These are phyloP conservation scores for Magnusiomyces fungicola DNA, from an alignment of 1,139 yeast species.

Conservation along the genomic window DNA sequence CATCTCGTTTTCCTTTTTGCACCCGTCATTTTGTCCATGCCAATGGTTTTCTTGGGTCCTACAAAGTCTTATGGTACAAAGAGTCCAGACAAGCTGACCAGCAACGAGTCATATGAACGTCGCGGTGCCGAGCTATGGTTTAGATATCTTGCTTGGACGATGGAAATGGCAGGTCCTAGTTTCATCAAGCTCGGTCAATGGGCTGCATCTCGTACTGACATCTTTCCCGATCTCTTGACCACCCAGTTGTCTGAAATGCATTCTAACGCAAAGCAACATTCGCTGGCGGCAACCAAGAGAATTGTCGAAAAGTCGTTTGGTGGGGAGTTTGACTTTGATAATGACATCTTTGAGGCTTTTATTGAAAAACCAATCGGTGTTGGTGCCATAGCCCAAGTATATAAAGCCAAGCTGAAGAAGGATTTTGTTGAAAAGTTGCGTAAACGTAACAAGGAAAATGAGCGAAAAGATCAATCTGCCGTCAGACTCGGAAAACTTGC, in stretches of 20 bases:
- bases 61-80: conserved; percentile 25
- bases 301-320: conserved; percentile 57
- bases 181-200: conserved; percentile 95
- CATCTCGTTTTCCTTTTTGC: conserved; percentile 60
- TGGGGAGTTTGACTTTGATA: conserved; percentile 41
- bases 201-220: conserved; percentile 99
- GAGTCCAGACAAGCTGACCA: neutral
- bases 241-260: conserved; percentile 70
- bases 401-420: conserved; percentile 52
- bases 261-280: conserved; percentile 74
- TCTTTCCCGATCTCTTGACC: conserved; percentile 75
- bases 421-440: neutral
- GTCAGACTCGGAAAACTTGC: conserved; percentile 12
- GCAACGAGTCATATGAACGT: conserved; percentile 34
- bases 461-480: conserved; percentile 2
- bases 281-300: conserved; percentile 50
- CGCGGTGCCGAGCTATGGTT: conserved; percentile 72
- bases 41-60: conserved; percentile 58
- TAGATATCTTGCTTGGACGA: conserved; percentile 51
- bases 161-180: conserved; percentile 89
- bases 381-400: conserved; percentile 97
- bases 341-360: conserved; percentile 78
- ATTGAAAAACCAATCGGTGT: conserved; percentile 75
- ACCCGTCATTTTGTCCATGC: conserved; percentile 61
- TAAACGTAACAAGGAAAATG: neutral